phyloP scores from a whole-genome alignment of 805 yeast genomes.

The Hanseniaspora thailandica region DNA sequence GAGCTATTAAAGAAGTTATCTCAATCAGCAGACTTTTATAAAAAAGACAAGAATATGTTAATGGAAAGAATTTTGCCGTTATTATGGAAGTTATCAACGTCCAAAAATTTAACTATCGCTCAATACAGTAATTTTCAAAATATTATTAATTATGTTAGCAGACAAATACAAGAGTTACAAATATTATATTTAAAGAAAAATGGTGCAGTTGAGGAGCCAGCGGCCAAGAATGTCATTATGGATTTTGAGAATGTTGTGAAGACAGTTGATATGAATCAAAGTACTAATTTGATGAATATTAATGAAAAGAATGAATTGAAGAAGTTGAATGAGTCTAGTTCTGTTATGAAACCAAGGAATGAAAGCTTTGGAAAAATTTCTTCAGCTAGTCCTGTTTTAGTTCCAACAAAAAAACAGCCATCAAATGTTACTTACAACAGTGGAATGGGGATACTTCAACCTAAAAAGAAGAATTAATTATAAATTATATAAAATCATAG shows the following conservation, averaged over 20 bases:
- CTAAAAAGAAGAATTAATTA: constrained; percentile 7
- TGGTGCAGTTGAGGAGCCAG: constrained; percentile 6
- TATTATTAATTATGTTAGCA: constrained; percentile 34
- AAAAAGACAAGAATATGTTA: constrained; percentile 38
- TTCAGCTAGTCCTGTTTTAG: background rate
- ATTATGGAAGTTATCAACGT: constrained; percentile 39
- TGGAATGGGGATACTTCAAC: constrained; percentile 11
- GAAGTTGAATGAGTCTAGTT: constrained; percentile 19
- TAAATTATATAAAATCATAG: no score
- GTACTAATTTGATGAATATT: constrained; percentile 20
- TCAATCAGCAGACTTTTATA: constrained; percentile 26
- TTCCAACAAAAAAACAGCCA: background rate
- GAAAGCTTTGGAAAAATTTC: background rate
- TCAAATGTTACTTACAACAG: background rate
- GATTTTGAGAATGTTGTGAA: constrained; percentile 18
- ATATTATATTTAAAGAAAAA: constrained; percentile 24
- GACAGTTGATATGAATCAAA: constrained; percentile 16
- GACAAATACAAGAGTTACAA: constrained; percentile 36
- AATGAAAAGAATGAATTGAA: constrained; percentile 20
- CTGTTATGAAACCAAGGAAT: constrained; percentile 24
- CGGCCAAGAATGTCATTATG: background rate
- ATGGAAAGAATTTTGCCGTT: constrained; percentile 47
- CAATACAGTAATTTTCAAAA: constrained; percentile 34
- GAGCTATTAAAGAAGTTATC: constrained; percentile 37
- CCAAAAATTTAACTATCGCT: constrained; percentile 32